phyloP scores from a whole-genome alignment of 2,329 filamentous ascomycete species.

The Lecanicillium sp. region DNA sequence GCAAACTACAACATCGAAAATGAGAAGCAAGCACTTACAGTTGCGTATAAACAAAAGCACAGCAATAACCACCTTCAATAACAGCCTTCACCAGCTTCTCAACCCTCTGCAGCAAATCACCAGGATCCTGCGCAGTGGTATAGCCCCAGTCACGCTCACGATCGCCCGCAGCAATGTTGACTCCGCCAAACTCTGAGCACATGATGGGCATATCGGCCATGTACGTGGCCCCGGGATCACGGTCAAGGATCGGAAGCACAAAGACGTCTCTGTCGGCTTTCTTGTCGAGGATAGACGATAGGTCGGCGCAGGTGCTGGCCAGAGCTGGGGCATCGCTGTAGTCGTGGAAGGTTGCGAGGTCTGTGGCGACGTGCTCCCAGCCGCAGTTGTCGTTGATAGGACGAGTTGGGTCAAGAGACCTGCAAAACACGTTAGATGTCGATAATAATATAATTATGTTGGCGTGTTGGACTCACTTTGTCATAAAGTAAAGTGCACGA shows the following conservation, averaged over 20 bases:
- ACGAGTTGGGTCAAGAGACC: constrained; percentile 50
- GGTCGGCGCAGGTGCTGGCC: constrained; percentile 41
- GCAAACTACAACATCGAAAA: not conserved
- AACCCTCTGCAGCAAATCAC: constrained; percentile 50
- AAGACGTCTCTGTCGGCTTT: constrained; percentile 49
- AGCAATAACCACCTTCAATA: constrained; percentile 46
- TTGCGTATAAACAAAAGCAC: constrained; percentile 60
- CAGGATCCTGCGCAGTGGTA: constrained; percentile 52
- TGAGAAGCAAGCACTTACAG: constrained; percentile 36
- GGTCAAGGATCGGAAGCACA: constrained; percentile 31
- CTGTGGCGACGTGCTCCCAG: constrained; percentile 59
- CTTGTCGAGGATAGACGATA: constrained; percentile 44
- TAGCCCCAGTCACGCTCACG: constrained; percentile 56
- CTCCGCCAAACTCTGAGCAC: constrained; percentile 60
- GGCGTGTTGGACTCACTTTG: constrained; percentile 38
- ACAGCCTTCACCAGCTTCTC: constrained; percentile 51
- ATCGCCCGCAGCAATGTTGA: constrained; percentile 47
- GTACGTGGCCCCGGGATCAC: constrained; percentile 43
- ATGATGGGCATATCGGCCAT: constrained; percentile 48
- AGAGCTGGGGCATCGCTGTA: constrained; percentile 52
- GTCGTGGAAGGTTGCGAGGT: constrained; percentile 61
- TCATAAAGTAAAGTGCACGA: constrained; percentile 53
- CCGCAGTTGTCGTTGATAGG: constrained; percentile 66
- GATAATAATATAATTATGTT: constrained; percentile 14
- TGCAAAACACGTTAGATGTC: constrained; percentile 11